Conservation (phyloP, 129 eudicot species). For the Silybum marianum region DNA sequence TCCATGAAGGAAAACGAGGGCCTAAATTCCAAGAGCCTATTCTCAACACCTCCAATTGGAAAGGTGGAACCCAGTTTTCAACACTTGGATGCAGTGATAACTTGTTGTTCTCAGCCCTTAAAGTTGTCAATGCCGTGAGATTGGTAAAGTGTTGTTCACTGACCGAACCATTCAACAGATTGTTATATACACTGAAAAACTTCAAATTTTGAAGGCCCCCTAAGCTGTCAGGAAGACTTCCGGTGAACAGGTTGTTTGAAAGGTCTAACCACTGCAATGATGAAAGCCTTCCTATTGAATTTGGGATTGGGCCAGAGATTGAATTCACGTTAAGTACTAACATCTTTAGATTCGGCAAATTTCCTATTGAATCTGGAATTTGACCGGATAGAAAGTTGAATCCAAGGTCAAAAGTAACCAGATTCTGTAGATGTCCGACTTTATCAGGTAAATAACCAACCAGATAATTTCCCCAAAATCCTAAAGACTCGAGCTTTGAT, state of each 20-base stretch:
- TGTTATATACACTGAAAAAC: conserved; percentile 12
- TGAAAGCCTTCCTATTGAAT: conserved; percentile 31
- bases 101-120: conserved; percentile 31
- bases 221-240: conserved; percentile 42
- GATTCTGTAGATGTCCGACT: conserved; percentile 25
- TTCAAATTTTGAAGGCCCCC: conserved; percentile 33
- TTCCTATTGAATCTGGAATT: conserved; percentile 38
- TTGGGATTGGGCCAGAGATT: conserved; percentile 33
- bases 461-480: conserved; percentile 9
- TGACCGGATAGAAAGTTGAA: conserved; percentile 16
- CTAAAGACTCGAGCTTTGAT: conserved; percentile 23
- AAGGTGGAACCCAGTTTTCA: conserved; percentile 39
- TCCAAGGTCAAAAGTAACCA: conserved; percentile 19
- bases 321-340: conserved; percentile 28
- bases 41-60: conserved; percentile 22
- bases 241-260: conserved; percentile 26
- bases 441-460: conserved; percentile 25
- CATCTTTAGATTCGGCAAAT: conserved; percentile 19
- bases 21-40: conserved; percentile 37
- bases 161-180: conserved; percentile 41
- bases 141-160: conserved; percentile 41
- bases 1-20: conserved; percentile 40
- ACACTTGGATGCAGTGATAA: conserved; percentile 23
- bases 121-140: conserved; percentile 22
- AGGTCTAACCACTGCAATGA: conserved; percentile 29